Base-by-base conservation (phyloP, 106 monocot species). In the Platanthera zijinensis region DNA sequence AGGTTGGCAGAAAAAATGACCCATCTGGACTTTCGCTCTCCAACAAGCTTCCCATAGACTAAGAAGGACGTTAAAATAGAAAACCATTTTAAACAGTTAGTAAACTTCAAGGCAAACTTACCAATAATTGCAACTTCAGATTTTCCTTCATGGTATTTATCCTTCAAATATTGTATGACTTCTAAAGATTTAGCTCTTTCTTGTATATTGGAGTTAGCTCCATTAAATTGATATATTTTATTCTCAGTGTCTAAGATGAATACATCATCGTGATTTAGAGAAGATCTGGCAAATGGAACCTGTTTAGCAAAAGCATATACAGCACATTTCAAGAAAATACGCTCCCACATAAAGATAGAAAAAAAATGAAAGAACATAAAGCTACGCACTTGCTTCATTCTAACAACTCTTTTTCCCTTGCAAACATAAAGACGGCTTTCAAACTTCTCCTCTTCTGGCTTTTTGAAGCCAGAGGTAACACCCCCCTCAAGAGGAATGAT, bases 401-500 rank as follows among this genome's bases (percentile, higher is more conserved):
- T 87, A 75, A 85, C 87, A 81, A 83, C 81, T 48, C 90, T 73
- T 73, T 87, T 90, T 74, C 90, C 90, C 81, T 79, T 87, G 73
- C 87, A 90, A 75, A 83, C 14, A 82, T 90, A 90, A 18, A 90
- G 81, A 9, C 90, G 83, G 48, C 61, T 90, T 81, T 87, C 87
- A 81, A 90, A 90, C 67, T 83, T 84, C 73, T 87, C 87, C 74
- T 69, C 75, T 57, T 81, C 80, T 52, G 75, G 75, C 75, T 75
- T 81, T 8, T 81, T 75, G 19, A 81, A 87, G 74, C 90, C 90
- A 77, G 90, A 90, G 57, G 87, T 81, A 75, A 87, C 81, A 50
- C 87, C 90, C 48, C 90, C 90, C 78, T 90, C 90, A 52, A 90
- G 79, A 32, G 90, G 90, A 66, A 90, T 83, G 77, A 90, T 85